These are phyloP conservation scores for Populus simonii DNA, from an alignment of 345 rosid species.

Conservation along the genomic window DNA sequence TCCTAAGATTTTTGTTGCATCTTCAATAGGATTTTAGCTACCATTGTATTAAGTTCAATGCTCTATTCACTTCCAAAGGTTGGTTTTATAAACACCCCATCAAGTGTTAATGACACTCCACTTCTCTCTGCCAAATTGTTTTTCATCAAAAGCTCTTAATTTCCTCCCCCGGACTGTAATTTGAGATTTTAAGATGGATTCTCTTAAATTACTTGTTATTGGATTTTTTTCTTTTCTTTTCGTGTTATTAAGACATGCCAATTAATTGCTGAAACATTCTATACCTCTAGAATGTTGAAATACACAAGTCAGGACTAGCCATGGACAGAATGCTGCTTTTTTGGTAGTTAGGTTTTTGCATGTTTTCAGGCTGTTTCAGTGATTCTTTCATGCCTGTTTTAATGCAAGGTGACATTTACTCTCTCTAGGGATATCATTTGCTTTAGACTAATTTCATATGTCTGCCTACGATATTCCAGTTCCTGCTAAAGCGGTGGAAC, in stretches of 20 bases:
- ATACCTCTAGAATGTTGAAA: neutral
- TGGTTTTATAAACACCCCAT: neutral
- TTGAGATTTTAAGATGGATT: neutral
- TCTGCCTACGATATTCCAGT: conserved; percentile 43
- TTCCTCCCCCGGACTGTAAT: neutral
- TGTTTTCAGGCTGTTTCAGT: neutral
- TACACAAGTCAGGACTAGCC: neutral
- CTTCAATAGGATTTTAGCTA: neutral
- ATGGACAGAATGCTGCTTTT: neutral
- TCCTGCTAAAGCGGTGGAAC: conserved; percentile 71
- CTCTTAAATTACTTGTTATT: neutral
- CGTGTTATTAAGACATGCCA: neutral
- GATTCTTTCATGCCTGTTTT: conserved; percentile 1
- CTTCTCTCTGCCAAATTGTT: neutral
- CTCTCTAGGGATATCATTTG: neutral
- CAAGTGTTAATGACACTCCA: neutral
- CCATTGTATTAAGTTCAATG: neutral
- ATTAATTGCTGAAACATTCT: neutral
- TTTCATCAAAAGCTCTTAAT: neutral
- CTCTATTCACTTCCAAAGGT: neutral
- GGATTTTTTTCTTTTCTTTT: neutral
- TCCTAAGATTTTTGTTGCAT: neutral
- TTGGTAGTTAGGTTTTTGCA: neutral
- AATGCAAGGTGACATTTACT: neutral
- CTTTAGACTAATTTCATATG: neutral